Base-by-base conservation (phyloP, 2,329 filamentous ascomycete genomes). In the Hypoxylon sp. region DNA sequence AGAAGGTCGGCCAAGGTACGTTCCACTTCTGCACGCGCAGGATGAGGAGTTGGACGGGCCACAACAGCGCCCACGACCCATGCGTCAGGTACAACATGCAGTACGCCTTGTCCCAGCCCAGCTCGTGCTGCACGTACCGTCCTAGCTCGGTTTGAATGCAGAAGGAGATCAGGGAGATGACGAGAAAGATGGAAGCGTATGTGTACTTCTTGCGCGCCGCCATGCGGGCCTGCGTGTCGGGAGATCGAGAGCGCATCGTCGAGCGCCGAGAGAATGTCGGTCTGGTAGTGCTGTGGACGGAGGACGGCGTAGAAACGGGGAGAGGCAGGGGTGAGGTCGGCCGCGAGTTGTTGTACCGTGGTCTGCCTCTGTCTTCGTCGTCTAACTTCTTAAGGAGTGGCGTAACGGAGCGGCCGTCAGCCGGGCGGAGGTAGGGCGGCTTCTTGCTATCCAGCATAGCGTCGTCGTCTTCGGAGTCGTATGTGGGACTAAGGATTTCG, bases 31-130 rank as follows among this genome's bases (percentile, higher is more conserved):
- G 92, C 13, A 96, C 70, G 61, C 95, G 90, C 68, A 98, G 84
- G 55, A 97, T 86, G 23, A 92, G 80, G 36, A 99, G 87, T 80
- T 97, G 94, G 10, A 87, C 82, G 0, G 94, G 95, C 93, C 94
- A 99, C 23, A 99, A 86, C 52, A 98, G 81, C 9, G 90, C 80
- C 96, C 96, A 99, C 1, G 94, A 97, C 60, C 95, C 92, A 82
- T 99, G 96, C 10, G 96, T 99, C 72, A 99, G 86, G 81, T 97
- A 98, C 85, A 99, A 89, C 96, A 99, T 99, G 84, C 93, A 97
- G 83, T 98, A 99, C n/a, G 96, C 93, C 83, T 99, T 99, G 82
- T 97, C 89, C 96, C 96, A 99, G 70, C 92, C 90, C 70, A 98
- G 82, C 66, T 96, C 90, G 78, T 95, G 91, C 82, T 98, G 95